A percentile compares a stretch with the other conserved stretches of the same genome.
phyloP scores from a whole-genome alignment of 2,329 filamentous ascomycete species.

The Claviceps humidiphila region DNA sequence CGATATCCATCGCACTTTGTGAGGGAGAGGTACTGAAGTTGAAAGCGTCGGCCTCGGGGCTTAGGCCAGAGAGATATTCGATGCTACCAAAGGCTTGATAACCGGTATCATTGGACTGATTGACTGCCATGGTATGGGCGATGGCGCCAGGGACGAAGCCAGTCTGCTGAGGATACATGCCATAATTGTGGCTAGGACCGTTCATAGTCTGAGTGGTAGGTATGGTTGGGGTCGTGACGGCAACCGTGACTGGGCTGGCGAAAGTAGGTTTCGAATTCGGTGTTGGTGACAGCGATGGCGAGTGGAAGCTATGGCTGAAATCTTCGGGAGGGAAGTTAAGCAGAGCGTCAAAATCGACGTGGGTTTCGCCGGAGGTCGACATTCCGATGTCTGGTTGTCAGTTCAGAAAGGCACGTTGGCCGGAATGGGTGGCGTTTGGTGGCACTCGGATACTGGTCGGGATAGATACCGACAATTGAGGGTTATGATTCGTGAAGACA shows the following conservation, averaged over 20 bases:
- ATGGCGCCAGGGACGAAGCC: constrained; percentile 78
- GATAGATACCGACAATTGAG: not conserved
- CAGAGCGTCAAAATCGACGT: constrained; percentile 42
- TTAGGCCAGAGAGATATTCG: constrained; percentile 42
- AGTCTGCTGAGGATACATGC: constrained; percentile 89
- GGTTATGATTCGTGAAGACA: not conserved
- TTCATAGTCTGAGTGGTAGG: constrained; percentile 48
- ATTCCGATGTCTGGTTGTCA: constrained; percentile 13
- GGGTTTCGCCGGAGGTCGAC: constrained; percentile 29
- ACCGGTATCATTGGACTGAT: constrained; percentile 44
- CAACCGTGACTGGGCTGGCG: constrained; percentile 36
- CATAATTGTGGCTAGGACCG: constrained; percentile 88
- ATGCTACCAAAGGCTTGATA: constrained; percentile 37
- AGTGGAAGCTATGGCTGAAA: constrained; percentile 37
- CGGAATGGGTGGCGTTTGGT: constrained; percentile 2
- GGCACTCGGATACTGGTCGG: not conserved
- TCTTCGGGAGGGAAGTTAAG: constrained; percentile 53
- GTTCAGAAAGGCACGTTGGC: constrained; percentile 1
- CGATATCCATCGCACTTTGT: constrained; percentile 50
- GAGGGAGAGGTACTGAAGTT: constrained; percentile 61
- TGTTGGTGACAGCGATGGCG: constrained; percentile 45
- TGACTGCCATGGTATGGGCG: constrained; percentile 66
- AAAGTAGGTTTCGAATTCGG: constrained; percentile 40
- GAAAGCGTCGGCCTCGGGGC: constrained; percentile 51
- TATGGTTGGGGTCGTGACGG: constrained; percentile 41